phyloP scores from a whole-genome alignment of 495 filamentous ascomycete species.

The Aspergillus panamensis region DNA sequence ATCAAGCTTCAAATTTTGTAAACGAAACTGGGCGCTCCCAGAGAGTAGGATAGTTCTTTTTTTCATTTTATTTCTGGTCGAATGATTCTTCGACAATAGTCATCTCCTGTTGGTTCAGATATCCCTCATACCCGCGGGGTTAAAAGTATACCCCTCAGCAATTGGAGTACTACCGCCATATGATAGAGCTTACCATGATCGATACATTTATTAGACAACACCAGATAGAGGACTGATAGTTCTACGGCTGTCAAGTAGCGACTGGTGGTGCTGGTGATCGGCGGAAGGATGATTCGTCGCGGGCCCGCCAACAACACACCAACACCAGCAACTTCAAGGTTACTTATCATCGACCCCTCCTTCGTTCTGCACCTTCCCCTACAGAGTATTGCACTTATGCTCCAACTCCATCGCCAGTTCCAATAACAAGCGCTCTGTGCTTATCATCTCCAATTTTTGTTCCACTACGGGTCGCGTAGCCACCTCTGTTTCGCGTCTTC shows the following conservation, averaged over 20 bases:
- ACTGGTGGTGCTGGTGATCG: background rate
- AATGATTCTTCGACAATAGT: too few relatives aligned
- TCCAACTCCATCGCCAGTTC: background rate
- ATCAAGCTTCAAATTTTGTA: too few relatives aligned
- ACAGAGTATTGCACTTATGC: background rate
- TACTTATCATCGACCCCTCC: background rate
- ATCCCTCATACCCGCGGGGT: too few relatives aligned
- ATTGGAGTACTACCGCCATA: background rate
- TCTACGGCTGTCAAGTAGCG: background rate
- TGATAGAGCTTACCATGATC: background rate
- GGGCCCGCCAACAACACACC: background rate
- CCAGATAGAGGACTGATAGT: background rate
- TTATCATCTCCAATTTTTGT: background rate
- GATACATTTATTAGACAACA: too few relatives aligned
- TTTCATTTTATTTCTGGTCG: too few relatives aligned
- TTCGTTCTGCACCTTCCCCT: background rate
- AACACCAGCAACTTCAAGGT: too few relatives aligned
- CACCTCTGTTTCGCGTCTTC: background rate
- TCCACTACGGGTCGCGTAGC: background rate
- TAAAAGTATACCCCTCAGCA: background rate
- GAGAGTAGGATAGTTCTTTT: too few relatives aligned
- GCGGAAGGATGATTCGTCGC: too few relatives aligned
- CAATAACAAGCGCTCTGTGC: background rate
- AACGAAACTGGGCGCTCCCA: too few relatives aligned
- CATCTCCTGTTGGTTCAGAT: too few relatives aligned